These are phyloP conservation scores for Speleostelium caveatum DNA, from an alignment of 78 protist genomes.

Conservation along the genomic window DNA sequence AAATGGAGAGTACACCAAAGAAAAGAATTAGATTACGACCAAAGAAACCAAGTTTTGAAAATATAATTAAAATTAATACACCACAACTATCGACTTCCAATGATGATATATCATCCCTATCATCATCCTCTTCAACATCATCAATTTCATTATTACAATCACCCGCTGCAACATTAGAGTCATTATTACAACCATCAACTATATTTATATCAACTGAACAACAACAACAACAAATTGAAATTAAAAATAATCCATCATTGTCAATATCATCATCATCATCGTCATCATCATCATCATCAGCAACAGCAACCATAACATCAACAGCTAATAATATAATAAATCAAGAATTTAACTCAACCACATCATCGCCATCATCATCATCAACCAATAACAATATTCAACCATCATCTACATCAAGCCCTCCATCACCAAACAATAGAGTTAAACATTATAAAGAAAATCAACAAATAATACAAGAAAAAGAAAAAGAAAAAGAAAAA, in stretches of 20 bases:
- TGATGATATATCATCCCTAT: background rate
- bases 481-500: no score
- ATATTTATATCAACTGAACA: background rate
- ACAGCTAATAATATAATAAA: background rate
- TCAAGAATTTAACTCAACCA: no score
- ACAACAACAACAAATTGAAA: constrained; percentile 2
- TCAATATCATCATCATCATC: background rate
- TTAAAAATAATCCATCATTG: background rate
- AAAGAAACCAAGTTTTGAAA: background rate
- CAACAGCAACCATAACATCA: background rate
- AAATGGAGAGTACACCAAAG: constrained; percentile 45
- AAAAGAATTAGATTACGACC: constrained; percentile 63
- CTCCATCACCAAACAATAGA: no score
- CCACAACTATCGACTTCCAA: no score
- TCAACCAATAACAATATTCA: no score
- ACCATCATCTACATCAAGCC: no score
- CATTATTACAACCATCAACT: background rate
- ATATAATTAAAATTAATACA: background rate
- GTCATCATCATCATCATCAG: background rate
- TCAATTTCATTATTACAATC: background rate
- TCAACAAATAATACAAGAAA: no score
- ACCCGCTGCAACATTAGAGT: no score
- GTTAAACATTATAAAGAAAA: no score
- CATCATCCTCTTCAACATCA: background rate
- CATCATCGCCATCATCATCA: no score